A percentile compares a stretch with the other conserved stretches of the same genome.
Conservation (phyloP, 495 filamentous ascomycete genomes). For the Annulohypoxylon nitens region DNA sequence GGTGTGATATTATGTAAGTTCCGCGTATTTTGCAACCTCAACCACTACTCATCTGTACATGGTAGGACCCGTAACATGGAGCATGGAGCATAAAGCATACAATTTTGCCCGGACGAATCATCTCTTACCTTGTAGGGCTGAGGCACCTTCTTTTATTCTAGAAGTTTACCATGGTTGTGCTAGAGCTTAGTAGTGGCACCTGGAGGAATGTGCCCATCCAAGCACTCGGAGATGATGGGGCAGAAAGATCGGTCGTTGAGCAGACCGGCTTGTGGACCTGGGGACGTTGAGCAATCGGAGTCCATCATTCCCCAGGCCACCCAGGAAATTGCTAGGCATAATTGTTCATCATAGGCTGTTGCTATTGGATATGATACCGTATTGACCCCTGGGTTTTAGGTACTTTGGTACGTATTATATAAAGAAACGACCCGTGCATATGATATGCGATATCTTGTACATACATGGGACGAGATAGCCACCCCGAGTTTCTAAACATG, state of each 20-base stretch:
- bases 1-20: constrained; percentile 29
- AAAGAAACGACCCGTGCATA: neutral
- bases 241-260: neutral
- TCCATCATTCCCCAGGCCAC: neutral
- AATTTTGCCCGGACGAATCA: constrained; percentile 18
- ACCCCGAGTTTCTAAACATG: neutral
- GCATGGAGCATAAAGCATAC: constrained; percentile 3
- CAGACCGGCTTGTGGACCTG: neutral
- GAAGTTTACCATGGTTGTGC: neutral
- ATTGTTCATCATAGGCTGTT: neutral
- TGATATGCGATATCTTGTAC: neutral
- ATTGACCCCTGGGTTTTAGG: neutral
- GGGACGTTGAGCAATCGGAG: constrained; percentile 4
- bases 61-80: constrained; percentile 14
- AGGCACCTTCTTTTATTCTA: constrained; percentile 10
- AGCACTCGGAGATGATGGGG: constrained; percentile 4
- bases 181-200: constrained; percentile 13
- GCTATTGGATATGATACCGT: constrained; percentile 15
- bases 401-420: constrained; percentile 1
- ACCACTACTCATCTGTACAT: constrained; percentile 9
- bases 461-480: neutral
- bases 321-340: neutral
- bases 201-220: neutral
- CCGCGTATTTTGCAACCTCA: constrained; percentile 5
- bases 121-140: constrained; percentile 6